These are phyloP conservation scores for Dichomitus squalens DNA, from an alignment of 1,284 basidiomycete species.

Conservation along the genomic window DNA sequence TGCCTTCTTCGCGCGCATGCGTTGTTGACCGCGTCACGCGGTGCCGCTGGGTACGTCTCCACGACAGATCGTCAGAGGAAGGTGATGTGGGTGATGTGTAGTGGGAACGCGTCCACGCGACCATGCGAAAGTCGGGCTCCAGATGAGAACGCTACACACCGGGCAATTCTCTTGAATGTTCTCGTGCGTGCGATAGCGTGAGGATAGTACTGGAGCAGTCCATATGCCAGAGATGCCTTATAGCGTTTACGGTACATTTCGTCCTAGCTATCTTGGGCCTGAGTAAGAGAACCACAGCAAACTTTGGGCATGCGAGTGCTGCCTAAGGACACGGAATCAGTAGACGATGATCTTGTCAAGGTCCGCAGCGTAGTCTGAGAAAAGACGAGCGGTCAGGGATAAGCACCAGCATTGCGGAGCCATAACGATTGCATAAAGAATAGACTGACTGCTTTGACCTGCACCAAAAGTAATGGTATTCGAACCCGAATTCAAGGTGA, in stretches of 20 bases:
- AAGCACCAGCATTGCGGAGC: background rate
- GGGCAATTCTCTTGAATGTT: background rate
- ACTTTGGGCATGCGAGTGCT: background rate
- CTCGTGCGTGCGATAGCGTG: background rate
- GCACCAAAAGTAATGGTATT: slow-evolving; percentile 56
- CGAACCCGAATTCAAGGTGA: slow-evolving; percentile 50
- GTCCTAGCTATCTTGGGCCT: background rate
- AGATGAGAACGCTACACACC: background rate
- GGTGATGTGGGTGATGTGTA: background rate
- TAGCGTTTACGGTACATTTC: background rate
- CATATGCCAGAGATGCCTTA: background rate
- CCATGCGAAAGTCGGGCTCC: slow-evolving; percentile 13
- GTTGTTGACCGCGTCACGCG: background rate
- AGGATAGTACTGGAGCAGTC: background rate
- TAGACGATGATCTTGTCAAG: slow-evolving; percentile 66
- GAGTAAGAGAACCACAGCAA: background rate
- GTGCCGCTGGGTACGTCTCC: background rate
- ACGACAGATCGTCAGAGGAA: background rate
- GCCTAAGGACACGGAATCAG: slow-evolving; percentile 19
- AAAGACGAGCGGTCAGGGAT: background rate
- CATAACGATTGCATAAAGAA: background rate
- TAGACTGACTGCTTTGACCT: slow-evolving; percentile 51
- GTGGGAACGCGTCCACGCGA: slow-evolving; percentile 7
- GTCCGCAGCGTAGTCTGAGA: slow-evolving; percentile 57
- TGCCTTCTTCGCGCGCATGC: background rate